Base-by-base conservation (phyloP, 2,329 filamentous ascomycete species). In the Fusarium pilosicola region DNA sequence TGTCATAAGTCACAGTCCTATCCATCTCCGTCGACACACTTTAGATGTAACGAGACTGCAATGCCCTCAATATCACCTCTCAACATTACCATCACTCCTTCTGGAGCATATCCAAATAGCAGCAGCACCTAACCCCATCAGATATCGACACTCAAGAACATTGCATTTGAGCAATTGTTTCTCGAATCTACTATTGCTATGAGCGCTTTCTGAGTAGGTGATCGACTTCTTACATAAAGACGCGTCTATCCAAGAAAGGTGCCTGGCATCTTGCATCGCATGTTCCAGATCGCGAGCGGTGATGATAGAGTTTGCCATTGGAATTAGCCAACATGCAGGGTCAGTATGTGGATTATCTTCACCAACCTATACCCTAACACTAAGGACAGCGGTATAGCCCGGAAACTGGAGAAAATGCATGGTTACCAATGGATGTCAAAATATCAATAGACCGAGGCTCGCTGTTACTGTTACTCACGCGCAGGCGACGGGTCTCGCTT, bases 81-180 rank as follows among this genome's bases (percentile, higher is more conserved):
- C 12, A 32, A 32, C 30, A 32, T 32, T 32, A 6, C 30, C 30
- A 32, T 32, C 12, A 13, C 22, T 4, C 14, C 39, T 15, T 15
- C 7, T 10, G 0, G 13, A 41, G 2, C 2, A 41, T 13, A 5
- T 32, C 1, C 13, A 15, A 6, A 5, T 0, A n/a, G 13, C 15
- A 41, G 13, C 39, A 15, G 13, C 10, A 0, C 6, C 13, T 15
- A 13, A 41, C 13, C 39, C n/a, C 22, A 15, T 4, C 8, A n/a
- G 13, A 41, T 0, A n/a, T n/a, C 6, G 13, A 41, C 22, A 14
- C 13, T 13, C 7, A n/a, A 14, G 1, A 14, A n/a, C 22, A 13
- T 41, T 41, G 8, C 5, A n/a, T 9, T n/a, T 41, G 6, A 15
- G 39, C 13, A 1, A n/a, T n/a, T 15, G 8, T 10, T 41, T 41